Conservation (phyloP, 495 filamentous ascomycete genomes). For the Aspergillus bridgeri region DNA sequence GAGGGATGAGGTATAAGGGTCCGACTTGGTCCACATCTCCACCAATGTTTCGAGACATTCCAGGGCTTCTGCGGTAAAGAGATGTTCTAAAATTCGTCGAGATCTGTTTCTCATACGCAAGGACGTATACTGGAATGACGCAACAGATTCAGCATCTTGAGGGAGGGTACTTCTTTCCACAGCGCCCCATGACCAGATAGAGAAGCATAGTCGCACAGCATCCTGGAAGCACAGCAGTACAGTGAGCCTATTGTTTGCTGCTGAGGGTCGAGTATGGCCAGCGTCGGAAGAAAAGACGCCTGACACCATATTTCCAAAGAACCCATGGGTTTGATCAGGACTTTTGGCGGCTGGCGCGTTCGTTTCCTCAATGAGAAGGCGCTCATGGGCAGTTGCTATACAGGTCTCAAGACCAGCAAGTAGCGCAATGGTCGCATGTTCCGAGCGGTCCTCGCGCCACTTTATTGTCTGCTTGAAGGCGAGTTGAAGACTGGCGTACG, state of each 20-base stretch:
- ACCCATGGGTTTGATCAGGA: slow-evolving; percentile 82
- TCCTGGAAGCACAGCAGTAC: slow-evolving; percentile 97
- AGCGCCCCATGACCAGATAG: slow-evolving; percentile 91
- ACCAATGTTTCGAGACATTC: slow-evolving; percentile 91
- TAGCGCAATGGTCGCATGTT: slow-evolving; percentile 60
- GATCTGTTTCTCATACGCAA: slow-evolving; percentile 85
- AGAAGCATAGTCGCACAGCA: slow-evolving; percentile 84
- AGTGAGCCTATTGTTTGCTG: slow-evolving; percentile 90
- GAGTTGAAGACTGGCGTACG: slow-evolving; percentile 61
- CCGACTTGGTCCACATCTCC: slow-evolving; percentile 67
- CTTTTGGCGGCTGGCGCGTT: slow-evolving; percentile 64
- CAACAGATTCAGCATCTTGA: slow-evolving; percentile 66
- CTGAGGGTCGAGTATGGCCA: slow-evolving; percentile 66
- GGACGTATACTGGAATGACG: slow-evolving; percentile 87
- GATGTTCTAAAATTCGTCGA: slow-evolving; percentile 81
- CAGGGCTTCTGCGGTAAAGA: slow-evolving; percentile 90
- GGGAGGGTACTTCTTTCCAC: slow-evolving; percentile 51
- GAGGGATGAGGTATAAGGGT: slow-evolving; percentile 34
- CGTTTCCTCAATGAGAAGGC: slow-evolving; percentile 70
- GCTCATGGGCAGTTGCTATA: slow-evolving; percentile 83
- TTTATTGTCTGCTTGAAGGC: slow-evolving; percentile 41
- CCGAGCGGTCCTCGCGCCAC: slow-evolving; percentile 44
- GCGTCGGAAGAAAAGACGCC: slow-evolving; percentile 83
- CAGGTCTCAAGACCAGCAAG: slow-evolving; percentile 88
- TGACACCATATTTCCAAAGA: slow-evolving; percentile 96